Conservation (phyloP, 306 rosid species). For the Ammopiptanthus mongolicus region DNA sequence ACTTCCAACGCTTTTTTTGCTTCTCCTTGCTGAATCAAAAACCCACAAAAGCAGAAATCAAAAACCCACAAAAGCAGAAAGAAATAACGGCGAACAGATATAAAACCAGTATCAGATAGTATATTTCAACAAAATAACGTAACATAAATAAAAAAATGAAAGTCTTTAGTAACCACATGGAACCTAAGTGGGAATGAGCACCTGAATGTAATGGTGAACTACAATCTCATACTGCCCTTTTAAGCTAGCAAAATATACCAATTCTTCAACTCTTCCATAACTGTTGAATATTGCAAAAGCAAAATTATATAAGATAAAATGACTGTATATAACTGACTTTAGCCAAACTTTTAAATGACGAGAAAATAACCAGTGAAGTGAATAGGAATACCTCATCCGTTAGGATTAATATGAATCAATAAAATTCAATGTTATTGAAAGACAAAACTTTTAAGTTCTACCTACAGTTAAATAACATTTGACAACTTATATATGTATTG, state of each 20-base stretch:
- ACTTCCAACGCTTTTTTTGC: constrained; percentile 92
- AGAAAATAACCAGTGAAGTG: constrained; percentile 9
- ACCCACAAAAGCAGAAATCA: background rate
- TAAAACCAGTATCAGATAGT: background rate
- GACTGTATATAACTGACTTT: background rate
- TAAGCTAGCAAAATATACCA: constrained; percentile 90
- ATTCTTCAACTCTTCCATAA: constrained; percentile 92
- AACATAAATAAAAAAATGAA: constrained; percentile 1
- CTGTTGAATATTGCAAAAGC: constrained; percentile 52
- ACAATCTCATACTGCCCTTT: constrained; percentile 93
- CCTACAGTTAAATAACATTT: background rate
- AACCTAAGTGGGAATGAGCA: constrained; percentile 27
- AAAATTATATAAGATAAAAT: constrained; percentile 1
- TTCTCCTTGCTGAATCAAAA: constrained; percentile 81
- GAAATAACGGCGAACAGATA: background rate
- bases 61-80: constrained; percentile 15
- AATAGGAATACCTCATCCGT: background rate
- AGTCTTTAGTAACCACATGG: background rate
- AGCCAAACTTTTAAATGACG: background rate
- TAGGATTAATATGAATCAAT: background rate
- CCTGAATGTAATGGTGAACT: constrained; percentile 95
- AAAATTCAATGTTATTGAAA: background rate
- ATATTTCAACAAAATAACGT: constrained; percentile 14
- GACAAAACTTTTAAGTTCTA: constrained; percentile 11
- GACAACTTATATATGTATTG: background rate